Evolutionary conservation across 202 grass and related monocot species (phyloP).

Genomic region (Schoenoplectus triqueter): DNA sequence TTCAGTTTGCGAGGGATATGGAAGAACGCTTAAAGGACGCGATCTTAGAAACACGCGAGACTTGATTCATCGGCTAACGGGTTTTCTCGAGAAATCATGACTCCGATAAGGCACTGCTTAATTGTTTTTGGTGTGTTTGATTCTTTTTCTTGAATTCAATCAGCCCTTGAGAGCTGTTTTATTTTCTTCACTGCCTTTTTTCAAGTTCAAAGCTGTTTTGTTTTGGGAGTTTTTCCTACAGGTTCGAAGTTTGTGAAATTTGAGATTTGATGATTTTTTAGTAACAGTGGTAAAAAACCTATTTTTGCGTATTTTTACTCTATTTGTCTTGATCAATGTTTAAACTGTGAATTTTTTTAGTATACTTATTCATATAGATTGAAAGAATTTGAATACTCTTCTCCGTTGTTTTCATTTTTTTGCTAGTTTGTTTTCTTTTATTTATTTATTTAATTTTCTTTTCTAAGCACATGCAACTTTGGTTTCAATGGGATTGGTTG

Average conservation of each 20-base stretch:
- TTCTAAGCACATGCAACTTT: too few species aligned
- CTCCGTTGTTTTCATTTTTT: too few species aligned
- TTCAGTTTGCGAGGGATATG: conserved; percentile 65
- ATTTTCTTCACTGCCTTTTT: background rate
- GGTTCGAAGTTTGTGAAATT: background rate
- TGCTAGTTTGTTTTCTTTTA: too few species aligned
- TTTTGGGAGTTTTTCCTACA: background rate
- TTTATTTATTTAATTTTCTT: too few species aligned
- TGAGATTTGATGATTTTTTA: background rate
- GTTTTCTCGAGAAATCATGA: conserved; percentile 62
- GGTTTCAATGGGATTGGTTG: too few species aligned
- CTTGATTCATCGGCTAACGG: conserved; percentile 63
- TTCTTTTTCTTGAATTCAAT: background rate
- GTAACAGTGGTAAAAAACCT: background rate
- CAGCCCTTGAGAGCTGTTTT: conserved; percentile 11
- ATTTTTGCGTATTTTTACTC: background rate
- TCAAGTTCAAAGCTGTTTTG: background rate
- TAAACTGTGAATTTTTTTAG: too few species aligned
- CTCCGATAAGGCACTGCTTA: background rate
- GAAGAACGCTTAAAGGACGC: conserved; percentile 81
- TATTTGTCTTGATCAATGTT: too few species aligned
- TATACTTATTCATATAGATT: too few species aligned
- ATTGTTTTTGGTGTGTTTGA: background rate
- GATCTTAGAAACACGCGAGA: conserved; percentile 54
- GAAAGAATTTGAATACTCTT: too few species aligned